Evolutionary conservation across 2,329 filamentous ascomycete genomes (phyloP).

Genomic region (Fusarium lateritium): DNA sequence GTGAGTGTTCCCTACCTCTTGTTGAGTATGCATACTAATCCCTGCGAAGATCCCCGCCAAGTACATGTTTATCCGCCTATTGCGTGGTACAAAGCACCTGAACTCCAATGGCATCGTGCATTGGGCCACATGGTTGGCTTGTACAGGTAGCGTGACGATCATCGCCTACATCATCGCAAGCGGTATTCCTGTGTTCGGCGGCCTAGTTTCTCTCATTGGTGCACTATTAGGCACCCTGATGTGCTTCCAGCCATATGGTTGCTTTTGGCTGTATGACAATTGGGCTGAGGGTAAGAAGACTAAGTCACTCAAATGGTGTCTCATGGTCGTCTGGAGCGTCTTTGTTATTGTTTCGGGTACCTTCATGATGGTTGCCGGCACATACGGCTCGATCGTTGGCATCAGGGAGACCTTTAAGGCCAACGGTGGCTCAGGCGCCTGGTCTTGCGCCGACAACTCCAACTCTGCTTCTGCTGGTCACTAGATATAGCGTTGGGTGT

Average conservation of each 20-base stretch:
- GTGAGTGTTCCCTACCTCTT: conserved; percentile 32
- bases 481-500: background rate
- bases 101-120: conserved; percentile 49
- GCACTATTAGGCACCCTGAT: conserved; percentile 50
- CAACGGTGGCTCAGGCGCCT: conserved; percentile 55
- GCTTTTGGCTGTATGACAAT: conserved; percentile 51
- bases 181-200: conserved; percentile 47
- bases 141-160: conserved; percentile 45
- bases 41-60: conserved; percentile 27
- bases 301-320: conserved; percentile 21
- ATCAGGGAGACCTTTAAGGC: conserved; percentile 54
- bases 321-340: conserved; percentile 29
- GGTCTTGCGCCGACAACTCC: conserved; percentile 62
- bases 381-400: conserved; percentile 59
- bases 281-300: conserved; percentile 34
- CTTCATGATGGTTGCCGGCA: conserved; percentile 61
- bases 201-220: conserved; percentile 50
- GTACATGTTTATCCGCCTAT: conserved; percentile 35
- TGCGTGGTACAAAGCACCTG: conserved; percentile 51
- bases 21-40: background rate
- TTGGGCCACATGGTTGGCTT: conserved; percentile 53
- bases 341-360: conserved; percentile 39
- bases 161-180: conserved; percentile 50
- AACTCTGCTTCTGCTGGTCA: conserved; percentile 42
- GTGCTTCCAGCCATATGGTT: conserved; percentile 50